These are phyloP conservation scores for Gaeumannomyces sp. DNA, from an alignment of 2,329 filamentous ascomycete genomes.

Conservation along the genomic window DNA sequence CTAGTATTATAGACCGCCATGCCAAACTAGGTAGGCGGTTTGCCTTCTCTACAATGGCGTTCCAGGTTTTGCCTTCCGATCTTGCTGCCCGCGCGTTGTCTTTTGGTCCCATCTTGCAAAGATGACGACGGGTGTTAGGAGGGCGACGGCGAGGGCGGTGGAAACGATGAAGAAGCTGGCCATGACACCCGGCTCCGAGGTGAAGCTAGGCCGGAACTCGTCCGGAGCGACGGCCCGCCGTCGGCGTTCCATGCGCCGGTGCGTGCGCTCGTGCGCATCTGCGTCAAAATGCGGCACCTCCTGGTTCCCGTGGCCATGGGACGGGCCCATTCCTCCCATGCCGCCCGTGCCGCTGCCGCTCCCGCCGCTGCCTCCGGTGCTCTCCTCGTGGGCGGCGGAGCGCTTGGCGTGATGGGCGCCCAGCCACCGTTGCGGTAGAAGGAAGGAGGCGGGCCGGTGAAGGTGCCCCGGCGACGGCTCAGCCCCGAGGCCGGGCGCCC, in stretches of 20 bases:
- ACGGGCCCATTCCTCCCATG: constrained; percentile 50
- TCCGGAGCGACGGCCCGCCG: constrained; percentile 27
- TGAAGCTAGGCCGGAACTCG: constrained; percentile 28
- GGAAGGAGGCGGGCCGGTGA: constrained; percentile 79
- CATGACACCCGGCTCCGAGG: constrained; percentile 30
- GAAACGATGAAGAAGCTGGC: constrained; percentile 45
- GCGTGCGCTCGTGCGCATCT: constrained; percentile 65
- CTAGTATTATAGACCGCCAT: background rate
- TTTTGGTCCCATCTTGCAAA: constrained; percentile 26
- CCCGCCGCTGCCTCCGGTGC: constrained; percentile 22
- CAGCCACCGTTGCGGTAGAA: constrained; percentile 83
- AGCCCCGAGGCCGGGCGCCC: constrained; percentile 76
- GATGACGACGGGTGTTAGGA: constrained; percentile 38
- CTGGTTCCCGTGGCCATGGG: constrained; percentile 36
- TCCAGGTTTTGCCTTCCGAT: constrained; percentile 17
- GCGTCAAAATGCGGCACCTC: constrained; percentile 75
- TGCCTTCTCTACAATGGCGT: background rate
- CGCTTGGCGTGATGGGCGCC: constrained; percentile 56
- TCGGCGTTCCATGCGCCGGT: constrained; percentile 52
- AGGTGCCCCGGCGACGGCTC: constrained; percentile 66
- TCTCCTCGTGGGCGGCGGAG: constrained; percentile 43
- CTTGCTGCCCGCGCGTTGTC: constrained; percentile 14
- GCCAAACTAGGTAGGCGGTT: background rate
- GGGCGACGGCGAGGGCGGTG: constrained; percentile 38
- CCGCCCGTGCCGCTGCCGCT: constrained; percentile 22